phyloP scores from a whole-genome alignment of 768 basidiomycete species.

The Crassisporium funariophilum region DNA sequence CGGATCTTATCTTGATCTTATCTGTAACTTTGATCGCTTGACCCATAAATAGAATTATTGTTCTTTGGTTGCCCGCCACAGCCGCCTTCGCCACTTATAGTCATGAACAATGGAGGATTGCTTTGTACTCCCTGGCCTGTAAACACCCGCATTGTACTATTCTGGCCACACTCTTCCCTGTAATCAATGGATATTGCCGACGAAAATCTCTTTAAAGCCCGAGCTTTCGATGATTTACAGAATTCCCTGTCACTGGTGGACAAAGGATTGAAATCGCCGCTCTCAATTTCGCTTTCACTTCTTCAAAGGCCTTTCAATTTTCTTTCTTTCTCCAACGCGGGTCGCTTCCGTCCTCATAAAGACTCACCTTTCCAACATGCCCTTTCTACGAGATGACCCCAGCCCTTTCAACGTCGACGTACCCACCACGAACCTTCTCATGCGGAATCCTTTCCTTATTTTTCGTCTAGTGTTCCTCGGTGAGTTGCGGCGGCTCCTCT shows the following conservation, averaged over 20 bases:
- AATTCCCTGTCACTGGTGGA: conserved; percentile 33
- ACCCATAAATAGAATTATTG: conserved; percentile 11
- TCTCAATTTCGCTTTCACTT: conserved; percentile 7
- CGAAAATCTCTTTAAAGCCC: conserved; percentile 5
- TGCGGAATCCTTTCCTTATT: conserved; percentile 1
- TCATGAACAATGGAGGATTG: conserved; percentile 10
- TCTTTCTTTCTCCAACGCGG: conserved; percentile 9
- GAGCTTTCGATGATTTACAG: neutral
- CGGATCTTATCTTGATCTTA: no score
- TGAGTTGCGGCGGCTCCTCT: conserved; percentile 28
- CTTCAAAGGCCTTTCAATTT: conserved; percentile 2
- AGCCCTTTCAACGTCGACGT: neutral
- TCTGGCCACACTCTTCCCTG: neutral
- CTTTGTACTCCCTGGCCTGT: conserved; percentile 18
- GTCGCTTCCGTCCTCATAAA: conserved; percentile 6
- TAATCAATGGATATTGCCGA: conserved; percentile 7
- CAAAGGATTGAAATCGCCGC: conserved; percentile 15
- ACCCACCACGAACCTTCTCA: neutral
- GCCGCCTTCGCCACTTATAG: no score
- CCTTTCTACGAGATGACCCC: neutral
- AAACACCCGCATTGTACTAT: conserved; percentile 13
- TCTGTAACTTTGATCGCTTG: no score
- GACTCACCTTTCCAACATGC: neutral
- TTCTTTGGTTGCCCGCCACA: conserved; percentile 6
- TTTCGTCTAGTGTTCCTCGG: conserved; percentile 60